These are phyloP conservation scores for Plectosphaerella plurivora DNA, from an alignment of 2,329 filamentous ascomycete species.

Conservation along the genomic window DNA sequence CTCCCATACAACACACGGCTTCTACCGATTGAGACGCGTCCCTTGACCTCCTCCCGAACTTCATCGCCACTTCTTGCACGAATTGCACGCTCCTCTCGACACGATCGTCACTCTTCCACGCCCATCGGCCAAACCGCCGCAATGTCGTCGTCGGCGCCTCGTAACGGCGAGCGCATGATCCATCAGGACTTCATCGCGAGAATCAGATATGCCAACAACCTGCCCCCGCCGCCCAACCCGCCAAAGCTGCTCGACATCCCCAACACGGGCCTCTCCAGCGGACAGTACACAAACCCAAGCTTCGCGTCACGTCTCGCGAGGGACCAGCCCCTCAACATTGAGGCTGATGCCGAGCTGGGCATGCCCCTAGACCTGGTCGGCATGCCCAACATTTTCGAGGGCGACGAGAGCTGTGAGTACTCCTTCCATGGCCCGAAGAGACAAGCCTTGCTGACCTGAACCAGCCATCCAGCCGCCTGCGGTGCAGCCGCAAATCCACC, in stretches of 20 bases:
- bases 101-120: neutral
- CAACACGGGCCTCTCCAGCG: constrained; percentile 80
- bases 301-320: constrained; percentile 86
- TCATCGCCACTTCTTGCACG: neutral
- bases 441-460: neutral
- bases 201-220: constrained; percentile 90
- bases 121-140: constrained; percentile 1
- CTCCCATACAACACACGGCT: neutral
- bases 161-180: constrained; percentile 53
- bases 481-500: constrained; percentile 67
- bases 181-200: constrained; percentile 98
- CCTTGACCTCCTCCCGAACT: too few relatives aligned
- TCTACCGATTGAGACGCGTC: too few relatives aligned
- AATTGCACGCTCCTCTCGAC: neutral
- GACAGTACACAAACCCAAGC: constrained; percentile 83
- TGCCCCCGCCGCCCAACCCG: constrained; percentile 88
- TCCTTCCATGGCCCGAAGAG: neutral
- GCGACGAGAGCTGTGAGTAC: constrained; percentile 81
- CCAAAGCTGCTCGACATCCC: constrained; percentile 97
- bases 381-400: constrained; percentile 90
- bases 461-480: constrained; percentile 78
- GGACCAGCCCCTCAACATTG: constrained; percentile 92
- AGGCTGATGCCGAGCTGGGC: constrained; percentile 93
- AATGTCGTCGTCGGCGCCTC: constrained; percentile 29
- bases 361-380: constrained; percentile 96